A percentile compares a stretch with the other conserved stretches of the same genome.
phyloP scores from a whole-genome alignment of 2,329 filamentous ascomycete species.

The Bipolaris cookei region DNA sequence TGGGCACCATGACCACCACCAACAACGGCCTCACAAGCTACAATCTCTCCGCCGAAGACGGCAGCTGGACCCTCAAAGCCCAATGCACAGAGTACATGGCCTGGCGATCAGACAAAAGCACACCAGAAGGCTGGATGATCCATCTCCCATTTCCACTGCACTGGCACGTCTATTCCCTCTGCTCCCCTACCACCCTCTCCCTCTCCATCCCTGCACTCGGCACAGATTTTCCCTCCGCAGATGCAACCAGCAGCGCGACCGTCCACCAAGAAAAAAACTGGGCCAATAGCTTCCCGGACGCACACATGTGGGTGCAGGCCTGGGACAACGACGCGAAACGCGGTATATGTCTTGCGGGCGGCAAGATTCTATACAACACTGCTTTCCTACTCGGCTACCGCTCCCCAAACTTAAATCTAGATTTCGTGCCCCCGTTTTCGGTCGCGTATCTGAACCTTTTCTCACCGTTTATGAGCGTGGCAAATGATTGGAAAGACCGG shows the following conservation, averaged over 20 bases:
- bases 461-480: slow-evolving; percentile 53
- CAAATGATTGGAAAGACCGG: slow-evolving; percentile 50
- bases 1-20: slow-evolving; percentile 50
- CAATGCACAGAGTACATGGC: slow-evolving; percentile 49
- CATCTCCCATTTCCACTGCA: slow-evolving; percentile 57
- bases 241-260: slow-evolving; percentile 45
- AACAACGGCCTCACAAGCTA: slow-evolving; percentile 50
- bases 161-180: slow-evolving; percentile 59
- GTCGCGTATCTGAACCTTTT: slow-evolving; percentile 38
- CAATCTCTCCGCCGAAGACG: slow-evolving; percentile 30
- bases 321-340: slow-evolving; percentile 25
- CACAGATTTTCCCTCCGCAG: slow-evolving; percentile 24
- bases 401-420: slow-evolving; percentile 44
- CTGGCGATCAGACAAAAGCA: slow-evolving; percentile 47
- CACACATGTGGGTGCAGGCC: slow-evolving; percentile 50
- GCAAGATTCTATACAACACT: slow-evolving; percentile 44
- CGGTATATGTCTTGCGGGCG: slow-evolving; percentile 43
- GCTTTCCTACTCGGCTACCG: slow-evolving; percentile 58
- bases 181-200: slow-evolving; percentile 49
- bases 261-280: slow-evolving; percentile 61
- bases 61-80: slow-evolving; percentile 49
- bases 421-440: slow-evolving; percentile 56
- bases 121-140: slow-evolving; percentile 56
- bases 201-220: slow-evolving; percentile 47
- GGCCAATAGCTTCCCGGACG: slow-evolving; percentile 55